Percentiles rank a stretch among this genome's conserved stretches.
Evolutionary conservation across 176 grass and related monocot species (phyloP).

Genomic region (Lolium perenne): DNA sequence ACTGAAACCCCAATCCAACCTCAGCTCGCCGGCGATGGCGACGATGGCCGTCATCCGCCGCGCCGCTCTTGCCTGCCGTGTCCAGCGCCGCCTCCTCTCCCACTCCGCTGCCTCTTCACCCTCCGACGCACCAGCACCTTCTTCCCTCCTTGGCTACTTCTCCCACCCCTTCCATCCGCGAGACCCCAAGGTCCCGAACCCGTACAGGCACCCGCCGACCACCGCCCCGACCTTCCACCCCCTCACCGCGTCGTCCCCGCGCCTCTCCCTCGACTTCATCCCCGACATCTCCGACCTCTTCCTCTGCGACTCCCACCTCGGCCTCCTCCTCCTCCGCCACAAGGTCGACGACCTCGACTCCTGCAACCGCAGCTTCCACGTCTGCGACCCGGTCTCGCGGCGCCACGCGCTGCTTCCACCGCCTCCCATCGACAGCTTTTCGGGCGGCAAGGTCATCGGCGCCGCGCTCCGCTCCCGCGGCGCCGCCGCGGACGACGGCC

Average conservation of each 20-base stretch:
- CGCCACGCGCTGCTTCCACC: background rate
- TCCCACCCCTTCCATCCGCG: background rate
- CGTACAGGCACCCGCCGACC: background rate
- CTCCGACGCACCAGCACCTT: background rate
- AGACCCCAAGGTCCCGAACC: background rate
- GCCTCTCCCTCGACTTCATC: background rate
- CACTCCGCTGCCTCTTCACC: background rate
- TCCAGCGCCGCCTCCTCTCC: background rate
- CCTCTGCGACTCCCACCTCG: conserved; percentile 4
- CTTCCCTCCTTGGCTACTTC: conserved; percentile 15
- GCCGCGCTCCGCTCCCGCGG: background rate
- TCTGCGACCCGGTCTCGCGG: conserved; percentile 1
- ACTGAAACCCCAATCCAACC: conserved; percentile 9
- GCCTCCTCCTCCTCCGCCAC: conserved; percentile 15
- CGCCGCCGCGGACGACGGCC: background rate
- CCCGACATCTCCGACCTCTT: background rate
- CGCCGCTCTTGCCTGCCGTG: background rate
- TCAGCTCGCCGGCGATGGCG: background rate
- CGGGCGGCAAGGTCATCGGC: background rate
- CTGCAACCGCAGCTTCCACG: background rate
- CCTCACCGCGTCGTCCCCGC: background rate
- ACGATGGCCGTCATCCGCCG: background rate
- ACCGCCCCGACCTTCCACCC: background rate
- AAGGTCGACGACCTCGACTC: background rate
- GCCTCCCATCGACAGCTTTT: background rate